Percentiles rank a stretch among this genome's conserved stretches.
These are phyloP conservation scores for Malus hybrid DNA, from an alignment of 331 rosid species.

Conservation along the genomic window DNA sequence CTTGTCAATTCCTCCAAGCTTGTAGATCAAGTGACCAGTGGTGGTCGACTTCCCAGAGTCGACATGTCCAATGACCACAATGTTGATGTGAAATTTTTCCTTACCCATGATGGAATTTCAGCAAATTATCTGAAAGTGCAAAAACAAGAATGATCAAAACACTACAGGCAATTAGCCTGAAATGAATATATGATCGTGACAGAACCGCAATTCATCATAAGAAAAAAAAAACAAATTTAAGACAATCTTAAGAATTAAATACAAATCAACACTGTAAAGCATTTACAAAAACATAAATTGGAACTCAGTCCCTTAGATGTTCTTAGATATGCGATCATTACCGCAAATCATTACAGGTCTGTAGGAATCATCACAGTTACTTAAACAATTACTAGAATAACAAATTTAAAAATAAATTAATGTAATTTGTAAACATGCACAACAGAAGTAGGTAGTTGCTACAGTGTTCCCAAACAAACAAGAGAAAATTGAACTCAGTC, in stretches of 20 bases:
- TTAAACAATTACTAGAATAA: neutral
- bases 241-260: neutral
- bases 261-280: neutral
- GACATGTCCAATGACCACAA: conserved; percentile 47
- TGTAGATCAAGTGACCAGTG: conserved; percentile 63
- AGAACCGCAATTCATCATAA: neutral
- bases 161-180: neutral
- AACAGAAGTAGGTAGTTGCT: neutral
- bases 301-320: conserved; percentile 11
- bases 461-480: neutral
- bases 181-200: neutral
- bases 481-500: neutral
- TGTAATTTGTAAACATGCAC: neutral
- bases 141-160: neutral
- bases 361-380: neutral
- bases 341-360: conserved; percentile 7
- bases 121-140: neutral
- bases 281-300: no score
- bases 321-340: conserved; percentile 2
- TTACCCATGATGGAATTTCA: conserved; percentile 24
- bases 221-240: no score
- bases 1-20: conserved; percentile 76
- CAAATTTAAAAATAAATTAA: neutral
- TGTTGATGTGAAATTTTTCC: conserved; percentile 37
- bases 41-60: conserved; percentile 65